A percentile compares a stretch with the other conserved stretches of the same genome.
Evolutionary conservation across 1,284 basidiomycete species (phyloP).

Genomic region (Ceratobasidium sp.): DNA sequence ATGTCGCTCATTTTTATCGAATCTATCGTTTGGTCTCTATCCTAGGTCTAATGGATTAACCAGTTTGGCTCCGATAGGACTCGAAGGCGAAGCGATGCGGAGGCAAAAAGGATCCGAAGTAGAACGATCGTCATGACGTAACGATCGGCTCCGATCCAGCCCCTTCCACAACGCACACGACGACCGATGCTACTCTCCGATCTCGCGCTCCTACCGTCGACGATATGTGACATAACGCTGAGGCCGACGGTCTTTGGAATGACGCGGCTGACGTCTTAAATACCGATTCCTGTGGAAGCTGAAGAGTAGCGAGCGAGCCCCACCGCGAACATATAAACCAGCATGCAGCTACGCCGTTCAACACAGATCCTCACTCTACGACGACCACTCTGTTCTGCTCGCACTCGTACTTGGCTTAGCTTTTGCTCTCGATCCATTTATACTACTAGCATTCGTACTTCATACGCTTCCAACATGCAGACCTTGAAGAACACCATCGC

Average conservation of each 20-base stretch:
- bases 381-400: background rate
- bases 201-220: background rate
- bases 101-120: too few relatives aligned
- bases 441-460: background rate
- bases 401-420: background rate
- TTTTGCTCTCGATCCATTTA: background rate
- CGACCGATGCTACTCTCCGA: background rate
- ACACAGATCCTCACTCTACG: background rate
- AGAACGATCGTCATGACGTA: too few relatives aligned
- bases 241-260: too few relatives aligned
- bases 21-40: too few relatives aligned
- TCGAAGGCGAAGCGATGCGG: too few relatives aligned
- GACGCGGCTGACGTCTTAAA: background rate
- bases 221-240: background rate
- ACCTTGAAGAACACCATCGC: constrained; percentile 33
- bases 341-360: background rate
- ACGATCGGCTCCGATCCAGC: too few relatives aligned
- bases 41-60: too few relatives aligned
- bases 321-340: background rate
- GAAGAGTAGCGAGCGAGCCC: too few relatives aligned
- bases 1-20: too few relatives aligned
- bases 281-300: too few relatives aligned
- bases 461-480: constrained; percentile 16
- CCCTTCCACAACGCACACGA: too few relatives aligned
- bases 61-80: too few relatives aligned